These are phyloP conservation scores for Saccharum hybrid DNA, from an alignment of 202 grass and related monocot species.

Conservation along the genomic window DNA sequence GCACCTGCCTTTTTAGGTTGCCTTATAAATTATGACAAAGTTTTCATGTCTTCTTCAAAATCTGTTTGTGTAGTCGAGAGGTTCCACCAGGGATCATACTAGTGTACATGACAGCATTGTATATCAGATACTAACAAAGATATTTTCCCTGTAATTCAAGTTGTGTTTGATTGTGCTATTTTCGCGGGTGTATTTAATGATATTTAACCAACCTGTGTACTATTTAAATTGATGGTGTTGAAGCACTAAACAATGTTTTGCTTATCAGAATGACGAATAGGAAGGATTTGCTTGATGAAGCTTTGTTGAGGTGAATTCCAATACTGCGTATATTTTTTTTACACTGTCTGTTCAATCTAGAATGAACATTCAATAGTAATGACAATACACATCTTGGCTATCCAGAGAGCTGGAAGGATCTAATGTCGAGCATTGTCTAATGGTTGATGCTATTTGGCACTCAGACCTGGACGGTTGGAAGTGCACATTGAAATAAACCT, in stretches of 20 bases:
- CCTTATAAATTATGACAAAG: constrained; percentile 6
- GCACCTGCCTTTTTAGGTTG: neutral
- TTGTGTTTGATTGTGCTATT: neutral
- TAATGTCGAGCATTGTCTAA: neutral
- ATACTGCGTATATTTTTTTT: neutral
- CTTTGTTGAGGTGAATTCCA: constrained; percentile 68
- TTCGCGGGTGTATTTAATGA: constrained; percentile 31
- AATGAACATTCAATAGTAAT: neutral
- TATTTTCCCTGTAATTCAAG: constrained; percentile 41
- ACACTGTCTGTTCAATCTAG: neutral
- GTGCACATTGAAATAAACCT: constrained; percentile 95
- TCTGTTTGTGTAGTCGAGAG: constrained; percentile 76
- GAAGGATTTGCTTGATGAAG: constrained; percentile 91
- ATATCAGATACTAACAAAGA: constrained; percentile 94
- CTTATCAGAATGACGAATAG: constrained; percentile 94
- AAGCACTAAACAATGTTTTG: constrained; percentile 87
- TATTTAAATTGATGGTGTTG: constrained; percentile 86
- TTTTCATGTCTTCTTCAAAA: neutral
- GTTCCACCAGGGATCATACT: constrained; percentile 83
- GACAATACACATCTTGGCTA: neutral
- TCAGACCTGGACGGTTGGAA: constrained; percentile 84
- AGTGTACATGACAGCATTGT: constrained; percentile 92
- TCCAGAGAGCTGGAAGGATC: neutral
- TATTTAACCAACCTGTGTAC: constrained; percentile 41
- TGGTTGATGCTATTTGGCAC: constrained; percentile 13